Conservation (phyloP, 2,329 filamentous ascomycete species). For the Bipolaris oryzae region DNA sequence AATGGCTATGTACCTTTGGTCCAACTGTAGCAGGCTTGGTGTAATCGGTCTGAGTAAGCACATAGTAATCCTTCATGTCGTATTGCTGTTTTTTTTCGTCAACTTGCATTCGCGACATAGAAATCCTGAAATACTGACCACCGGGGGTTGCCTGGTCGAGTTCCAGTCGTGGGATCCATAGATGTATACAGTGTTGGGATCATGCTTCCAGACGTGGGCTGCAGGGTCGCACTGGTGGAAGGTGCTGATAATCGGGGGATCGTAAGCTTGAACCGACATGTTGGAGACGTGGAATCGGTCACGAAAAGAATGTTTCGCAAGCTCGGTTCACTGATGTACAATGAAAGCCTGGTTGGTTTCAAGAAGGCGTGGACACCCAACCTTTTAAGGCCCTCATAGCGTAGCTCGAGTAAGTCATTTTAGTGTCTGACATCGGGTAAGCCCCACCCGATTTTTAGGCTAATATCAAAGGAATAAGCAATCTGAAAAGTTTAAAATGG, state of each 20-base stretch:
- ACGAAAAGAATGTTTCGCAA: background rate
- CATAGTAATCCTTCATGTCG: conserved; percentile 82
- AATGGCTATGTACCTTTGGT: conserved; percentile 60
- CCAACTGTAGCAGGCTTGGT: conserved; percentile 69
- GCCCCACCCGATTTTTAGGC: background rate
- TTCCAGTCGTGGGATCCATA: conserved; percentile 16
- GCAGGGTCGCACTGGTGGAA: conserved; percentile 17
- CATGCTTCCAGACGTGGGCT: conserved; percentile 15
- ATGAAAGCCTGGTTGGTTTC: background rate
- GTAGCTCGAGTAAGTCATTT: background rate
- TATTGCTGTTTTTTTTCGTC: conserved; percentile 63
- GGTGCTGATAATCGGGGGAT: conserved; percentile 13
- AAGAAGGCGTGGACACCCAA: background rate
- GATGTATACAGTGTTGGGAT: conserved; percentile 12
- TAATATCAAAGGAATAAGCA: background rate
- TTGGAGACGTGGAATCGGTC: background rate
- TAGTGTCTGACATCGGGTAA: background rate
- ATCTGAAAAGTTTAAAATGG: background rate
- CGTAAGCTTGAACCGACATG: conserved; percentile 11
- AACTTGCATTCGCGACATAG: background rate
- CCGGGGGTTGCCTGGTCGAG: conserved; percentile 2
- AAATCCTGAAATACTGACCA: background rate
- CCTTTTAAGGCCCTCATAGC: background rate
- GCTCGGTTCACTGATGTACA: background rate
- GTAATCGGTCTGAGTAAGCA: conserved; percentile 66